A percentile compares a stretch with the other conserved stretches of the same genome.
These are phyloP conservation scores for Cyclanthera cordifolia DNA, from an alignment of 306 rosid species.

Conservation along the genomic window DNA sequence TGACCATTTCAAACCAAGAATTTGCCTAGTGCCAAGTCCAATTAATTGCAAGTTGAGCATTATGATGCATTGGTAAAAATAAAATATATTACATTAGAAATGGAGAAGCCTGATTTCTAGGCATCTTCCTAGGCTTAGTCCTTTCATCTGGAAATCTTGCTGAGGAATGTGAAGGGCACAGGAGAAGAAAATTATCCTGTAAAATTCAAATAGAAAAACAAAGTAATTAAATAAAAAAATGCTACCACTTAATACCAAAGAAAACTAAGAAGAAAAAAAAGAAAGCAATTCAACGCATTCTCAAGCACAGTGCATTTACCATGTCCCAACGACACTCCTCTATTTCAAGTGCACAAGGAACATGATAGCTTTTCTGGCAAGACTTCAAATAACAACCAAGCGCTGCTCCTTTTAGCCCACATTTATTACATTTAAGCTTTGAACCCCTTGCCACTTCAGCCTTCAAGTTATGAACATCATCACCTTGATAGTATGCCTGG, in stretches of 20 bases:
- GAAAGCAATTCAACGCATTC: neutral
- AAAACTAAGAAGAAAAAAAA: neutral
- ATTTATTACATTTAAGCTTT: constrained; percentile 68
- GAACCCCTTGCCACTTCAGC: constrained; percentile 76
- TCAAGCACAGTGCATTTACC: constrained; percentile 20
- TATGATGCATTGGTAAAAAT: too few species aligned
- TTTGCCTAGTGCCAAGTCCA: neutral
- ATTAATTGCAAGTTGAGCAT: neutral
- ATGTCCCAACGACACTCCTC: constrained; percentile 65
- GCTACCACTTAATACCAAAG: neutral
- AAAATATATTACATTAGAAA: constrained; percentile 18
- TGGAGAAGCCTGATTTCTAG: constrained; percentile 17
- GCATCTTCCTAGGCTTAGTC: constrained; percentile 26
- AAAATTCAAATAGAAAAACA: constrained; percentile 13
- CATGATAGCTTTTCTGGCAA: constrained; percentile 76
- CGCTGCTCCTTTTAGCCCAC: constrained; percentile 85
- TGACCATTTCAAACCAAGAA: neutral
- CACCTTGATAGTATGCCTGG: constrained; percentile 53
- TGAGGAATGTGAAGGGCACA: constrained; percentile 64
- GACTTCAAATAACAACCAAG: constrained; percentile 78
- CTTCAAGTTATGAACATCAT: constrained; percentile 53
- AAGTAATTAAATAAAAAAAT: neutral
- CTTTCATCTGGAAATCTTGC: constrained; percentile 60
- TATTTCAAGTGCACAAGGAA: constrained; percentile 67
- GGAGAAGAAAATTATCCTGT: constrained; percentile 65